Evolutionary conservation across 148 eudicot species (phyloP).

Genomic region (Chenopodium quinoa): DNA sequence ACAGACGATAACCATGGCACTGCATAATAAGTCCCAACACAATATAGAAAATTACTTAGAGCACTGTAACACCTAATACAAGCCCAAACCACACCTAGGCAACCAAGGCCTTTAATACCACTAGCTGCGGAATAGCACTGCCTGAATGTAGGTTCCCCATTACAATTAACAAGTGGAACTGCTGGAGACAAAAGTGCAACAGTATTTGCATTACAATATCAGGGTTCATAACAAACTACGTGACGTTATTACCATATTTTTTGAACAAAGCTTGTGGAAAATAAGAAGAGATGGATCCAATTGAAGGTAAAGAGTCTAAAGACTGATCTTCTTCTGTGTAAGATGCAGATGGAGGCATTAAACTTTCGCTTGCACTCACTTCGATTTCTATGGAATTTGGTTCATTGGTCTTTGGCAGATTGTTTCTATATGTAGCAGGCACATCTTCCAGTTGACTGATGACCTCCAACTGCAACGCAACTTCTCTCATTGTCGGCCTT

Average conservation of each 20-base stretch:
- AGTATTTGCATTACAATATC: neutral
- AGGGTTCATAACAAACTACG: neutral
- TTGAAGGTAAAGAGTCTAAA: neutral
- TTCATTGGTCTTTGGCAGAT: neutral
- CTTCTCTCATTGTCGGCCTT: conserved; percentile 31
- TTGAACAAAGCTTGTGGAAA: no score
- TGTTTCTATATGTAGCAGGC: neutral
- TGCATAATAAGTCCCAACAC: no score
- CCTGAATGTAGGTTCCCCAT: no score
- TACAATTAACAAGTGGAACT: no score
- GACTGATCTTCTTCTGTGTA: conserved; percentile 5
- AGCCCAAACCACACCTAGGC: no score
- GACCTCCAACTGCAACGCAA: conserved; percentile 3
- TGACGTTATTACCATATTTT: neutral
- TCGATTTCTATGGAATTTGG: neutral
- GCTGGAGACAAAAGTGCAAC: neutral
- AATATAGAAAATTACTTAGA: no score
- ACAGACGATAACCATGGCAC: no score
- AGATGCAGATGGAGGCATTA: conserved; percentile 8
- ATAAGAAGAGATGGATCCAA: neutral
- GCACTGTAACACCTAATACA: no score
- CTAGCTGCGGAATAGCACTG: no score
- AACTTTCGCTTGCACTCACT: neutral
- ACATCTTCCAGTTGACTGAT: neutral
- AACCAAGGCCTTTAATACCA: no score